Evolutionary conservation across 1,139 yeast species (phyloP), one percentile per base, ranked within the genome.

Genomic region (Lodderomyces metapsilosis): DNA sequence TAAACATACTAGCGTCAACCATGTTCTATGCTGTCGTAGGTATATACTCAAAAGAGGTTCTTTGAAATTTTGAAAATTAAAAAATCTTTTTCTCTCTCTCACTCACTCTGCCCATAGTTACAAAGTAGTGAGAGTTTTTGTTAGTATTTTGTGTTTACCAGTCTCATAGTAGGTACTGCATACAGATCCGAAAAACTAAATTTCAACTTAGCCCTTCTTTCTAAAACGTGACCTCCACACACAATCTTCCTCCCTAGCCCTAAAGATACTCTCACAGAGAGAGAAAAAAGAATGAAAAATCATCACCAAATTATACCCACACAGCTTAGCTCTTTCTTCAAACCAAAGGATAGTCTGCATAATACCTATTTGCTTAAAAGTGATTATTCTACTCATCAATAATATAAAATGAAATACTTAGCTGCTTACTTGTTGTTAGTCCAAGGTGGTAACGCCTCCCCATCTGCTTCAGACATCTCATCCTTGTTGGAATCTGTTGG

Each of bases 391-490:
- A 64, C 39, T 44, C 40, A 31, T 32, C 20, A n/a, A n/a, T 20
- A 20, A 28, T 31, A 37, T 20, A 30, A 48, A 61, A 66, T 85
- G 94, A 85, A 84, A 81, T 85, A 85, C 80, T 79, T 85, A 75
- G 92, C 94, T 76, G 91, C 94, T 74, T 85, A 85, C 80, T 80
- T 85, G 72, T 80, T 84, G 73, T 82, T 85, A 72, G 85, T 80
- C 73, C 86, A 85, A 71, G 87, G 91, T 70, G 92, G 92, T 69
- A 83, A 82, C 79, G 68, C 84, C 59, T 56, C 85, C 61, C 91
- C 92, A 74, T 71, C 87, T 54, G 82, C 88, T 58, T 74, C 80
- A 57, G 86, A 83, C 66, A 76, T 85, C 71, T 66, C 84, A 66
- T 67, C 80, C 53, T 82, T 85, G 61, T 77, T 85, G 66, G 80